Evolutionary conservation across 305 asterid species (phyloP).

Genomic region (Fraxinus floribunda): DNA sequence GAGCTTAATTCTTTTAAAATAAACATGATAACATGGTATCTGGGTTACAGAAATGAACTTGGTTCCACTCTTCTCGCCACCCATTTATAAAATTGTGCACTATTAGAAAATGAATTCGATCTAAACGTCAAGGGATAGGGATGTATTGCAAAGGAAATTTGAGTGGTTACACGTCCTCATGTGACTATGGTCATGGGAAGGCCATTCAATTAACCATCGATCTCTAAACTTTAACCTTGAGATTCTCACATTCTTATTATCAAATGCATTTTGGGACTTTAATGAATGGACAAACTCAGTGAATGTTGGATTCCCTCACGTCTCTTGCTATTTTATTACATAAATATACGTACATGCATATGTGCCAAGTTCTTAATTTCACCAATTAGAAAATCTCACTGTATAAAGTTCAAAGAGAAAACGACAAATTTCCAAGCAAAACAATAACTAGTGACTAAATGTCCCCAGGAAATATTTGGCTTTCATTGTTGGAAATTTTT

Average conservation of each 20-base stretch:
- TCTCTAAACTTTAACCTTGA: conserved; percentile 23
- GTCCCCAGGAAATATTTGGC: conserved; percentile 5
- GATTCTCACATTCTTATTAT: conserved; percentile 35
- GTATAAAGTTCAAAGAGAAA: conserved; percentile 22
- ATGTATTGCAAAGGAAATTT: not conserved
- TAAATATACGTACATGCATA: not conserved
- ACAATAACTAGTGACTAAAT: conserved; percentile 21
- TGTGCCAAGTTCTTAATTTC: not conserved
- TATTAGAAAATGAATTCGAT: not conserved
- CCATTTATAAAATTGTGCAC: not conserved
- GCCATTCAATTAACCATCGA: conserved; percentile 19
- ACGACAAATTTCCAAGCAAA: conserved; percentile 33
- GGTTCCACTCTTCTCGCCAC: not conserved
- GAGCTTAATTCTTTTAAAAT: not conserved
- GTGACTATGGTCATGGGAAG: not conserved
- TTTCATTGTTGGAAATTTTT: not conserved
- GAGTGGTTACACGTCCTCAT: not conserved
- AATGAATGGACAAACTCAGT: conserved; percentile 38
- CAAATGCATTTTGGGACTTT: conserved; percentile 26
- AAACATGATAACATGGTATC: not conserved
- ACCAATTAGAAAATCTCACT: not conserved
- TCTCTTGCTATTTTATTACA: not conserved
- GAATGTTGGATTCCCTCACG: conserved; percentile 46
- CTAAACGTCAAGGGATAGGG: not conserved
- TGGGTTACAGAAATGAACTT: not conserved